Base-by-base conservation (phyloP, 176 grass and related monocot genomes). In the Aegilops speltoides region DNA sequence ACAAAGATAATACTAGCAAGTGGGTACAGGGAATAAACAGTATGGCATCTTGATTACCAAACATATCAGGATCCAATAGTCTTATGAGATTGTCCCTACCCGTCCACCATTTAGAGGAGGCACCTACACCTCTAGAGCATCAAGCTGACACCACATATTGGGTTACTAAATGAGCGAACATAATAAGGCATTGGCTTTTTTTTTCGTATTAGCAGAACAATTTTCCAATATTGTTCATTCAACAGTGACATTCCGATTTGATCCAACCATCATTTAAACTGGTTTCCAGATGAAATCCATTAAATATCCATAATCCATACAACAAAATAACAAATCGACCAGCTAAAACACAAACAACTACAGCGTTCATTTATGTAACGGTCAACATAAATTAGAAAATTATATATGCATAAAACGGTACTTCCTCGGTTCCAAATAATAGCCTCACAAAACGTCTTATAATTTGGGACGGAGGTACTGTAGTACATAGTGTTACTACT, bases 121-220 rank as follows among this genome's bases (percentile, higher is more conserved):
- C 77, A 22, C 37, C 63, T 46, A 76, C 37, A 54, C 79, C 46
- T 65, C 57, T 5, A 4, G 62, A 90, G 65, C 73, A 87, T 75
- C 19, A 79, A 73, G 56, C 31, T 43, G 84, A 83, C 66, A 64
- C 63, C 73, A 78, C 71, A 40, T 43, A 50, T 77, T 37, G 72
- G 79, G 64, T 29, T 31, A 71, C 52, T 78, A 77, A 32, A 12
- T 26, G 69, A 17, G 52, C 34, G 28, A 69, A 45, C 2, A 77
- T 62, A 81, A 16, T 63, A 20, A 86, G 64, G 79, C 45, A 83
- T 19, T 73, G 31, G 64, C 52, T 7, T 6, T 48, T 48, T 48
- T 65, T 70, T 83, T 79, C 20, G 24, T 26, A 64, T 56, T 86
- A 10, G 68, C 64, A 64, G 83, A 65, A 43, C 10, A 90, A 25